Evolutionary conservation across 805 yeast species (phyloP).

Genomic region (Spathaspora girioi): DNA sequence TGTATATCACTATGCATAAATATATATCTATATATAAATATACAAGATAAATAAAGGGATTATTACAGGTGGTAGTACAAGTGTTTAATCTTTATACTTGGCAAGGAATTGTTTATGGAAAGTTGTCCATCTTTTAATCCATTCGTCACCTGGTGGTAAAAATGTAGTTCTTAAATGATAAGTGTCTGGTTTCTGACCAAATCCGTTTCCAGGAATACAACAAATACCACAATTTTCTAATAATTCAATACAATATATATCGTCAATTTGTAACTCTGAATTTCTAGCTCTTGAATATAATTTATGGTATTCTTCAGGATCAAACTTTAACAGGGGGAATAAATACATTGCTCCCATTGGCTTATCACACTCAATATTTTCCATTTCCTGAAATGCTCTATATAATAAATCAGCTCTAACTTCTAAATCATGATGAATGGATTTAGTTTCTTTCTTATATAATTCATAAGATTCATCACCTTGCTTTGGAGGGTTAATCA

Average conservation of each 20-base stretch:
- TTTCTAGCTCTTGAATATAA: conserved; percentile 61
- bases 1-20: conserved; percentile 17
- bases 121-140: conserved; percentile 73
- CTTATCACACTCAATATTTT: conserved; percentile 78
- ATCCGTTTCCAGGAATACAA: conserved; percentile 96
- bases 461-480: conserved; percentile 74
- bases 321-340: conserved; percentile 74
- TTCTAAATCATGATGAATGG: conserved; percentile 60
- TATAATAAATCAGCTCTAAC: conserved; percentile 63
- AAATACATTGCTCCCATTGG: conserved; percentile 99
- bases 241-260: conserved; percentile 79
- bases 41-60: too few relatives aligned
- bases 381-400: conserved; percentile 70
- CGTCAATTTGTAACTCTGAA: conserved; percentile 67
- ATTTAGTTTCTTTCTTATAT: conserved; percentile 58
- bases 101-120: conserved; percentile 76
- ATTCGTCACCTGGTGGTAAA: conserved; percentile 90
- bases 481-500: conserved; percentile 84
- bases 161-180: conserved; percentile 95
- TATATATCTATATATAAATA: too few relatives aligned
- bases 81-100: conserved; percentile 37
- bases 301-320: conserved; percentile 40
- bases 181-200: conserved; percentile 88
- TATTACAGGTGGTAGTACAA: too few relatives aligned
- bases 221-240: conserved; percentile 91